phyloP scores from a whole-genome alignment of 495 filamentous ascomycete genomes.

The Hypoxylon intermedium region DNA sequence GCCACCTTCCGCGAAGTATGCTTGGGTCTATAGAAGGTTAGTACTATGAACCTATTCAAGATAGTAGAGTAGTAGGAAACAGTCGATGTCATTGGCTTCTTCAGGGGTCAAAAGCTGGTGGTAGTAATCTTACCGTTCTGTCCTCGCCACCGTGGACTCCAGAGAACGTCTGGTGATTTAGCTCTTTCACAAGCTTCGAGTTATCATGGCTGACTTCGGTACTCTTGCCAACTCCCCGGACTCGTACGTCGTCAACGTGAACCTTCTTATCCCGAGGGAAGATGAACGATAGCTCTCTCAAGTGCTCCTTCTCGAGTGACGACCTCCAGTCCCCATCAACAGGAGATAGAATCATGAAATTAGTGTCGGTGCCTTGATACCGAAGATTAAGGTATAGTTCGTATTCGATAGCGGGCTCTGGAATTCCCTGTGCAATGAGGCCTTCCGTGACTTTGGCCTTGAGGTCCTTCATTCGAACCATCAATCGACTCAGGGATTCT shows the following conservation, averaged over 20 bases:
- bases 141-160: conserved; percentile 63
- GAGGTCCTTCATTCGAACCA: conserved; percentile 64
- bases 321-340: conserved; percentile 71
- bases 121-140: conserved; percentile 69
- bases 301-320: conserved; percentile 70
- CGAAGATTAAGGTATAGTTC: conserved; percentile 90
- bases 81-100: no score
- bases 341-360: conserved; percentile 77
- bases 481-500: conserved; percentile 65
- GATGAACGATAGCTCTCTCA: conserved; percentile 75
- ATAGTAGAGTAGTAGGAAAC: no score
- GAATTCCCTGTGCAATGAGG: conserved; percentile 75
- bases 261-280: conserved; percentile 34
- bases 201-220: conserved; percentile 47
- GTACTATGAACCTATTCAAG: conserved; percentile 43
- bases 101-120: no score
- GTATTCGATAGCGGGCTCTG: conserved; percentile 64
- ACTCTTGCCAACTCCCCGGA: conserved; percentile 85
- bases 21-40: conserved; percentile 49
- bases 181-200: conserved; percentile 64
- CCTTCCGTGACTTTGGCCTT: conserved; percentile 68
- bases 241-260: conserved; percentile 87
- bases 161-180: conserved; percentile 55
- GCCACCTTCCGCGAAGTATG: conserved; percentile 69
- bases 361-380: conserved; percentile 87